Conservation (phyloP, 2,329 filamentous ascomycete genomes). For the Cytospora paraplurivora region DNA sequence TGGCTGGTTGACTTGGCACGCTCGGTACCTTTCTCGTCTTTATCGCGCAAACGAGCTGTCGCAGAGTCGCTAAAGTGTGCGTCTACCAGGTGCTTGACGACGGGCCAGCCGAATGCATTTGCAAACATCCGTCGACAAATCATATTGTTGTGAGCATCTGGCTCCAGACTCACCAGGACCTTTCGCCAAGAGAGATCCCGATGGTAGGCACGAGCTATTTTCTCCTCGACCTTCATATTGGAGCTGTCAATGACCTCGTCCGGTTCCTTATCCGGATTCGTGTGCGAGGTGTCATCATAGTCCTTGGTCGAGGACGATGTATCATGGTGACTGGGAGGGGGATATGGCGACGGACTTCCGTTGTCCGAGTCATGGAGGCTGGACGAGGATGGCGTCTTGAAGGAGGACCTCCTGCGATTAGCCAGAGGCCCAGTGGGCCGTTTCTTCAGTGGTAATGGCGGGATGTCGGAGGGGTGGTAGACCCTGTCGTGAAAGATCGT, state of each 20-base stretch:
- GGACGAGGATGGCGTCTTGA: conserved; percentile 25
- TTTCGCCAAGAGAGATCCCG: conserved; percentile 92
- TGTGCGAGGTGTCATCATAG: conserved; percentile 54
- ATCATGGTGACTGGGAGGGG: conserved; percentile 45
- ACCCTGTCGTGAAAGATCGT: conserved; percentile 97
- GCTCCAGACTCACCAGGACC: conserved; percentile 91
- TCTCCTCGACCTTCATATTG: conserved; percentile 91
- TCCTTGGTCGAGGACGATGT: conserved; percentile 49
- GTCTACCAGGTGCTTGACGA: conserved; percentile 91
- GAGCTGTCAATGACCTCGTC: conserved; percentile 59
- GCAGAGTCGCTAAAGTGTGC: conserved; percentile 85
- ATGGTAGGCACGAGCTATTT: conserved; percentile 95
- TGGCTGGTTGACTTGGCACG: conserved; percentile 63
- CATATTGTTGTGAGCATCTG: conserved; percentile 98
- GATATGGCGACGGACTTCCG: conserved; percentile 40
- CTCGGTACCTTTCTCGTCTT: conserved; percentile 67
- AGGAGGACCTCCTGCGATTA: conserved; percentile 37
- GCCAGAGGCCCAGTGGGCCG: conserved; percentile 43
- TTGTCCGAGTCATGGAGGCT: conserved; percentile 33
- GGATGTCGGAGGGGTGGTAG: conserved; percentile 92
- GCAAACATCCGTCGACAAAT: conserved; percentile 95
- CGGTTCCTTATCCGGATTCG: conserved; percentile 48
- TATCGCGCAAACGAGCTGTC: conserved; percentile 65
- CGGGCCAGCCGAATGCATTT: conserved; percentile 97
- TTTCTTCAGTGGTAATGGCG: conserved; percentile 70